Evolutionary conservation across 2,329 filamentous ascomycete species (phyloP), one percentile per base, ranked within the genome.

Genomic region (Xylariomycetidae sp.): DNA sequence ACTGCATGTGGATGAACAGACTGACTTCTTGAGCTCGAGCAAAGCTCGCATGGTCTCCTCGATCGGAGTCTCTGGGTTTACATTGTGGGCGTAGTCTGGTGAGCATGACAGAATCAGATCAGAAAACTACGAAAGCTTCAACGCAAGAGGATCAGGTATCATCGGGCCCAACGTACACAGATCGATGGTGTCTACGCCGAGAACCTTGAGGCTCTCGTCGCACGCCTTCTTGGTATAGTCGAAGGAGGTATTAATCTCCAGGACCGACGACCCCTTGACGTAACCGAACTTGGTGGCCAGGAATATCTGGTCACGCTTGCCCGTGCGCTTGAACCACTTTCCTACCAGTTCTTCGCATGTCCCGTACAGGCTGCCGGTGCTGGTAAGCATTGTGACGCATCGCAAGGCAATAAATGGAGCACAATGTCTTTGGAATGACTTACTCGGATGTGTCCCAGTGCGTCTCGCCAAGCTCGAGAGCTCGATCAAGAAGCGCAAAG

Each of bases 281-380:
- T 54, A 56, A 38, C 57, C 70, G 39, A 72, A 74, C 39, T 76
- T 76, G 10, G 69, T 71, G 1, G 67, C 67, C 1, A 77, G 55
- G 46, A 76, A 72, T 40, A 76, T 66, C 28, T 72, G 50, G 14
- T 66, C 43, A 0, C 66, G 57, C 30, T 66, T 65, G 6, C 57
- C 61, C 3, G 59, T 65, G 13, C 57, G 52, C 30, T 59, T 54
- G 45, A 74, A 67, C 66, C 70, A 74, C 44, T 61, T 62, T 0
- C 67, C 67, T 4, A 74, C 23, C 0, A 73, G 44, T 4, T 66
- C 62, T 45, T 75, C 70, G 34, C 50, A 64, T 32, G 69, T 64
- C 6, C 54, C 61, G 32, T 74, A 73, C 8, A 63, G 28, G 20
- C 48, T 52, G 16, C n/a, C n/a, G n/a, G n/a, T 12, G 7, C 10